Evolutionary conservation across 345 rosid species (phyloP).

Genomic region (Sisymbrium altissimum): DNA sequence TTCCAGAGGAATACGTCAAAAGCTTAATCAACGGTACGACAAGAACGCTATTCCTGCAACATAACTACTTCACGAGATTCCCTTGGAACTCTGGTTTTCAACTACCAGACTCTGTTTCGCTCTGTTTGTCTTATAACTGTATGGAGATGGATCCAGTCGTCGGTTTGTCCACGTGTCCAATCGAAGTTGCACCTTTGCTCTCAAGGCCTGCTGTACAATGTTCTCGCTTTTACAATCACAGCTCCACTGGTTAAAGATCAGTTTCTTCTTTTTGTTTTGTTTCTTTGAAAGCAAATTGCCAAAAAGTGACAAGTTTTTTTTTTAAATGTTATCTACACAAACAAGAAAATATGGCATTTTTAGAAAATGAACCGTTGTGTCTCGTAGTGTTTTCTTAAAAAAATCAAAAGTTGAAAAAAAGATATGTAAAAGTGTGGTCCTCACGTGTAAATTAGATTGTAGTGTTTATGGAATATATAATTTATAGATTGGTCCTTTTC

Average conservation of each 20-base stretch:
- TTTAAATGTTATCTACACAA: background rate
- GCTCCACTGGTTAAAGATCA: slow-evolving; percentile 30
- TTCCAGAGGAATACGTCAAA: slow-evolving; percentile 58
- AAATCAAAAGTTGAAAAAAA: slow-evolving; percentile 15
- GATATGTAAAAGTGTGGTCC: slow-evolving; percentile 29
- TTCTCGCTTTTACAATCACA: slow-evolving; percentile 40
- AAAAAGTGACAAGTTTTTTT: slow-evolving; percentile 5
- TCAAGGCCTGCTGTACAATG: slow-evolving; percentile 67
- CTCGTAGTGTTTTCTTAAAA: slow-evolving; percentile 25
- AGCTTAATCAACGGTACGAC: slow-evolving; percentile 48
- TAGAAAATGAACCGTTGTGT: slow-evolving; percentile 30
- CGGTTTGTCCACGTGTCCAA: slow-evolving; percentile 56
- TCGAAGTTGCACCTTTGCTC: slow-evolving; percentile 46
- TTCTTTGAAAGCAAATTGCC: background rate
- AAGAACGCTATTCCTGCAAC: slow-evolving; percentile 66
- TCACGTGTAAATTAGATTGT: slow-evolving; percentile 28
- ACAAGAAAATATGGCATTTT: background rate
- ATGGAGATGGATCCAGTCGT: slow-evolving; percentile 49
- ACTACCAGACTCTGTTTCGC: slow-evolving; percentile 54
- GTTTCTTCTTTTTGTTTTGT: background rate
- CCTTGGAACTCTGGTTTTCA: slow-evolving; percentile 39
- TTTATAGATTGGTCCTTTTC: slow-evolving; percentile 25
- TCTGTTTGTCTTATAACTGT: slow-evolving; percentile 85
- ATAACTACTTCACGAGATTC: slow-evolving; percentile 61
- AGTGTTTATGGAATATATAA: slow-evolving; percentile 23